phyloP scores from a whole-genome alignment of 768 basidiomycete species.

The Chalciporus piperatus region DNA sequence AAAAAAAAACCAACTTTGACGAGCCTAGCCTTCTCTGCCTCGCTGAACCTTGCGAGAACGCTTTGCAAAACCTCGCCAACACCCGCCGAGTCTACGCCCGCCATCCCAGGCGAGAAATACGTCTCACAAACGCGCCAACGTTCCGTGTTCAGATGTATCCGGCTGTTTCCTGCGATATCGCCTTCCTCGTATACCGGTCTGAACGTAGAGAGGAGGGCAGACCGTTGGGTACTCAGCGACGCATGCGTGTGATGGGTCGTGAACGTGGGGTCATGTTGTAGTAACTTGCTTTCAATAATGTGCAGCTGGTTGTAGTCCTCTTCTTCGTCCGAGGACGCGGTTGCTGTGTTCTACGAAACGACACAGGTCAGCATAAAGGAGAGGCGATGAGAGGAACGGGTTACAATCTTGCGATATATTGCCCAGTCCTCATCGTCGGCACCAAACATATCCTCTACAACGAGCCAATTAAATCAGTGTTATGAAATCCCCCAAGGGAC shows the following conservation, averaged over 20 bases:
- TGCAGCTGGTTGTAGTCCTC: slow-evolving; percentile 73
- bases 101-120: slow-evolving; percentile 92
- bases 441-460: slow-evolving; percentile 86
- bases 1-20: slow-evolving; percentile 56
- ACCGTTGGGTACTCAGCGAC: slow-evolving; percentile 69
- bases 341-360: slow-evolving; percentile 56
- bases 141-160: slow-evolving; percentile 89
- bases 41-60: slow-evolving; percentile 69
- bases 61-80: slow-evolving; percentile 89
- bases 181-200: slow-evolving; percentile 75
- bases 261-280: slow-evolving; percentile 84
- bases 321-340: slow-evolving; percentile 85
- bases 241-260: slow-evolving; percentile 79
- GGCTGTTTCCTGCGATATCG: slow-evolving; percentile 63
- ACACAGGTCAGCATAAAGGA: neutral
- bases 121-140: slow-evolving; percentile 89
- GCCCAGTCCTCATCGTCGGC: slow-evolving; percentile 96
- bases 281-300: slow-evolving; percentile 73
- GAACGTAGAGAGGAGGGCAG: slow-evolving; percentile 85
- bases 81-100: slow-evolving; percentile 92
- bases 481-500: neutral
- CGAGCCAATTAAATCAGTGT: slow-evolving; percentile 2
- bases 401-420: slow-evolving; percentile 94
- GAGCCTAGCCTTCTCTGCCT: slow-evolving; percentile 64
- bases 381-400: slow-evolving; percentile 16